Percentiles rank a stretch among this genome's conserved stretches.
Conservation (phyloP, 805 yeast species). For the Priceomyces medius region DNA sequence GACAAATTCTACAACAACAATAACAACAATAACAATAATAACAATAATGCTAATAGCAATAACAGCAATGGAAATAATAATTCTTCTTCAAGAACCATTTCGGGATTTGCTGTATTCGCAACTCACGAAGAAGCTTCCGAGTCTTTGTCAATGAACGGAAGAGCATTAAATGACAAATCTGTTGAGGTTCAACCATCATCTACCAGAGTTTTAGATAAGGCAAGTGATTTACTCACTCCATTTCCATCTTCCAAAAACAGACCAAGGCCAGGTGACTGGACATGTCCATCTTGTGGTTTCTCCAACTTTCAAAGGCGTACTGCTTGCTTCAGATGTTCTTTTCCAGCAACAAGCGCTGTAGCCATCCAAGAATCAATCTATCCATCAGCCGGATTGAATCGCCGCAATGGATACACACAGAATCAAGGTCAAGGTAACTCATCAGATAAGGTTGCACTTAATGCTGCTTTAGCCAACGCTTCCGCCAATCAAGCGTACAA, state of each 20-base stretch:
- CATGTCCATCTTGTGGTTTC: conserved; percentile 95
- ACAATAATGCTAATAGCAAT: no score
- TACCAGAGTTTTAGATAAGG: conserved; percentile 70
- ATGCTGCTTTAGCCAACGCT: conserved; percentile 3
- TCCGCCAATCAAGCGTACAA: conserved; percentile 7
- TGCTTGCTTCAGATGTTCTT: conserved; percentile 90
- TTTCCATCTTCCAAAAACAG: conserved; percentile 84
- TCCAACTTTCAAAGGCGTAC: conserved; percentile 92
- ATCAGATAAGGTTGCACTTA: conserved; percentile 9
- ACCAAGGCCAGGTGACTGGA: conserved; percentile 97
- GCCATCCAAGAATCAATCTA: conserved; percentile 65
- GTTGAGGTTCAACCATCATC: conserved; percentile 89
- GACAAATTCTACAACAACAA: conserved; percentile 9
- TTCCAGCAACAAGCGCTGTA: conserved; percentile 75
- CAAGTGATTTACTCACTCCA: conserved; percentile 76
- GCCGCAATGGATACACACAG: conserved; percentile 12
- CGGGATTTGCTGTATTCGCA: conserved; percentile 84
- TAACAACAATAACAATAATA: conserved; percentile 1
- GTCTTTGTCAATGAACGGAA: conserved; percentile 75
- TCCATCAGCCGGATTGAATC: conserved; percentile 15
- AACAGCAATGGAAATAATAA: conserved; percentile 14
- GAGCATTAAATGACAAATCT: conserved; percentile 66
- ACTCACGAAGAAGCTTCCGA: conserved; percentile 86
- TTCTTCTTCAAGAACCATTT: conserved; percentile 42
- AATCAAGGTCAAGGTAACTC: background rate